phyloP scores from a whole-genome alignment of 2,329 filamentous ascomycete genomes.

The Curvularia verruculosa region DNA sequence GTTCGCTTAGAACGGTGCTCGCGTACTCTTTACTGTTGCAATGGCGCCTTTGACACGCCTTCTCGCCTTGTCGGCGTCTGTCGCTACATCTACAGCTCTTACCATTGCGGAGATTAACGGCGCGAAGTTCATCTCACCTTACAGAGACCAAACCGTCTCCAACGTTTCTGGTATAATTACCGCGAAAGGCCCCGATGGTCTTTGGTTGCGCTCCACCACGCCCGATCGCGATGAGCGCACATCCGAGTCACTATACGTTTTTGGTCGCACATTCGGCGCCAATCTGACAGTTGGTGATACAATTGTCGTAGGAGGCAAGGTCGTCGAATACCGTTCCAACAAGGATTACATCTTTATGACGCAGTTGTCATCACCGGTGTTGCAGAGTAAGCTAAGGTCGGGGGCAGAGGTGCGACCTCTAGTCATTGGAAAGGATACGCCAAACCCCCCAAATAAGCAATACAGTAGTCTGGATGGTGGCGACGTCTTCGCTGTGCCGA shows the following conservation, averaged over 20 bases:
- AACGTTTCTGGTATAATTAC: slow-evolving; percentile 69
- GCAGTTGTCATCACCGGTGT: slow-evolving; percentile 63
- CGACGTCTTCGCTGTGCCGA: slow-evolving; percentile 69
- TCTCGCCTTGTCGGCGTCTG: slow-evolving; percentile 25
- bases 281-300: slow-evolving; percentile 63
- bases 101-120: slow-evolving; percentile 70
- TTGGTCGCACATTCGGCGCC: slow-evolving; percentile 56
- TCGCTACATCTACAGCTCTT: slow-evolving; percentile 25
- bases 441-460: slow-evolving; percentile 64
- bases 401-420: slow-evolving; percentile 63
- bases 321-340: slow-evolving; percentile 65
- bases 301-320: slow-evolving; percentile 64
- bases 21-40: not conserved
- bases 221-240: slow-evolving; percentile 63
- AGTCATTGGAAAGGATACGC: slow-evolving; percentile 64
- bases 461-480: slow-evolving; percentile 69
- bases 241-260: slow-evolving; percentile 72
- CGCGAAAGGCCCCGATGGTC: slow-evolving; percentile 65
- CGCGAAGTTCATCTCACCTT: slow-evolving; percentile 66
- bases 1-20: not conserved
- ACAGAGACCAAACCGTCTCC: slow-evolving; percentile 61
- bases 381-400: slow-evolving; percentile 61
- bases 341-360: slow-evolving; percentile 67
- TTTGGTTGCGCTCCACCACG: slow-evolving; percentile 68
- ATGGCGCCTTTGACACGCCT: slow-evolving; percentile 26